Percentiles rank a stretch among this genome's conserved stretches.
Conservation (phyloP, 2,329 filamentous ascomycete genomes). For the Fusarium globosum region DNA sequence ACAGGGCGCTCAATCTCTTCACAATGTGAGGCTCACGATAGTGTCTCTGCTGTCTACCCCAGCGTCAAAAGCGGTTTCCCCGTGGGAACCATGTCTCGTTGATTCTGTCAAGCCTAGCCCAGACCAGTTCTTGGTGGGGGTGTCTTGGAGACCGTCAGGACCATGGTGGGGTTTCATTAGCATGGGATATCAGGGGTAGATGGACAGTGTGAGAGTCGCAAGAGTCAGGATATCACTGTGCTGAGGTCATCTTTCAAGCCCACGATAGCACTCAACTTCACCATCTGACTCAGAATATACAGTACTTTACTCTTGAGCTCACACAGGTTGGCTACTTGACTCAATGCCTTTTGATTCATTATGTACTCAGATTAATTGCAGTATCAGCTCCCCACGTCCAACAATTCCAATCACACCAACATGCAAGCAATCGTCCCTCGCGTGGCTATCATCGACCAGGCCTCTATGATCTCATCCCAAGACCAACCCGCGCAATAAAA, state of each 20-base stretch:
- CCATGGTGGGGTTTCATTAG: conserved; percentile 35
- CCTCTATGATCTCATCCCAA: conserved; percentile 18
- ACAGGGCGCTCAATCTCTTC: neutral
- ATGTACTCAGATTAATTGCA: conserved; percentile 30
- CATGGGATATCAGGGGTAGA: conserved; percentile 14
- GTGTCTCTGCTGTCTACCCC: conserved; percentile 8
- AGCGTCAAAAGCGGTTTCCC: conserved; percentile 23
- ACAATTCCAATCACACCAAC: conserved; percentile 36
- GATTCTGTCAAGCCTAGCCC: conserved; percentile 28
- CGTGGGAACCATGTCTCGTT: conserved; percentile 27
- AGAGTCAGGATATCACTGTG: conserved; percentile 9
- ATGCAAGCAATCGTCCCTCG: conserved; percentile 12
- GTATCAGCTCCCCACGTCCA: conserved; percentile 29
- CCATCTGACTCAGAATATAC: conserved; percentile 36
- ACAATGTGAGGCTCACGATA: conserved; percentile 21
- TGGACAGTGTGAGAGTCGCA: neutral
- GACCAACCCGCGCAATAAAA: conserved; percentile 5
- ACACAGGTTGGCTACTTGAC: conserved; percentile 21
- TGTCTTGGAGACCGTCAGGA: conserved; percentile 20
- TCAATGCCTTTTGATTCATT: conserved; percentile 28
- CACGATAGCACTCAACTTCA: no score
- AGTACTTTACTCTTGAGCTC: conserved; percentile 20
- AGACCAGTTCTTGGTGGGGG: conserved; percentile 35
- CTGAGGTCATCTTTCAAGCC: neutral
- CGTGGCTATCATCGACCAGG: conserved; percentile 7